A percentile compares a stretch with the other conserved stretches of the same genome.
Conservation (phyloP, 2,329 filamentous ascomycete species). For the Penicillium nordicum region DNA sequence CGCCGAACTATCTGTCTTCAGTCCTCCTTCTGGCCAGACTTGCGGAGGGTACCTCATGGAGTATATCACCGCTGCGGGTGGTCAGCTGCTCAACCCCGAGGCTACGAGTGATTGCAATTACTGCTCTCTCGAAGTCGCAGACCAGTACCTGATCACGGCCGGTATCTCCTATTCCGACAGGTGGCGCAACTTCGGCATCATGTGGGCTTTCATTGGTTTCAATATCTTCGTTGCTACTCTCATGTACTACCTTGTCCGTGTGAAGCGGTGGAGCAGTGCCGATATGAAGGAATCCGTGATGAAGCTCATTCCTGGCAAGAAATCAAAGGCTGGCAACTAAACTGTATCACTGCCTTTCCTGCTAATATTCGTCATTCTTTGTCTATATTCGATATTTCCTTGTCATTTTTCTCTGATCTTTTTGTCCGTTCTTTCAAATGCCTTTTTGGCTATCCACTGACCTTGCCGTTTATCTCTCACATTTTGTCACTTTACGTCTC, state of each 20-base stretch:
- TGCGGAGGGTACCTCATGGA: conserved; percentile 58
- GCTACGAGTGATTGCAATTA: conserved; percentile 54
- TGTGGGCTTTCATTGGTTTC: conserved; percentile 58
- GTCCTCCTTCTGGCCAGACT: conserved; percentile 55
- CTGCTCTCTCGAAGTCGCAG: conserved; percentile 33
- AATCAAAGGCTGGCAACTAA: conserved; percentile 10
- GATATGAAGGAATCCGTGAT: conserved; percentile 15
- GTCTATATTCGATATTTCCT: background rate
- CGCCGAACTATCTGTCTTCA: conserved; percentile 66
- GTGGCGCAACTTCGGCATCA: conserved; percentile 66
- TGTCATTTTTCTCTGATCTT: background rate
- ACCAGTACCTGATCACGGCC: conserved; percentile 42
- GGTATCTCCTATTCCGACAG: conserved; percentile 54
- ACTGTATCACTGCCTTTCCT: background rate
- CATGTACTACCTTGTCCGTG: conserved; percentile 41
- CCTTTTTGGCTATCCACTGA: background rate
- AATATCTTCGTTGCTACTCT: conserved; percentile 52
- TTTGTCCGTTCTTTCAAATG: background rate
- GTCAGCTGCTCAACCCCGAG: conserved; percentile 51
- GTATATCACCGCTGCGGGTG: conserved; percentile 52
- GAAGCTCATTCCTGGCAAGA: conserved; percentile 13
- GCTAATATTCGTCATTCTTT: background rate
- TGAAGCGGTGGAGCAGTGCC: conserved; percentile 24
- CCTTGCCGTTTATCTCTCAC: background rate
- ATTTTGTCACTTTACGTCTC: background rate